Evolutionary conservation across 2,329 filamentous ascomycete species (phyloP).

Genomic region (Epichloe bromicola): DNA sequence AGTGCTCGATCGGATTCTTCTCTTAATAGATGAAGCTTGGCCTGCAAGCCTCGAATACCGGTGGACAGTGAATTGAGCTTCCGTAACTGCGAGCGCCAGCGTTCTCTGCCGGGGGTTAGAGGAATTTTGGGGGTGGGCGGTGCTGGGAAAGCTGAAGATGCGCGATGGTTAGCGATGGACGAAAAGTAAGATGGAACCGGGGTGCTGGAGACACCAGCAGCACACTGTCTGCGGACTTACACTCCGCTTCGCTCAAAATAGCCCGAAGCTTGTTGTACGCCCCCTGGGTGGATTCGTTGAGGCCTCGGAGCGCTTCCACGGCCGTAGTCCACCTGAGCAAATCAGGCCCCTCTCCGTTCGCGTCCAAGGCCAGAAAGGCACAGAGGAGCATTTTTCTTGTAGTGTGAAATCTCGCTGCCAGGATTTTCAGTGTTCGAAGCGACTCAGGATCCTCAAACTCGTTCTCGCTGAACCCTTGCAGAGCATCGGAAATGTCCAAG

Average conservation of each 20-base stretch:
- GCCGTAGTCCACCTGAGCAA: slow-evolving; percentile 67
- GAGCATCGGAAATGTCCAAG: slow-evolving; percentile 58
- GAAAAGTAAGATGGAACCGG: neutral
- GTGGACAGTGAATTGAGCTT: slow-evolving; percentile 82
- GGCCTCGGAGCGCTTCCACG: slow-evolving; percentile 56
- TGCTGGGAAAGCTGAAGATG: slow-evolving; percentile 33
- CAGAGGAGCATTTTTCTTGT: slow-evolving; percentile 78
- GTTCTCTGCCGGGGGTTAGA: slow-evolving; percentile 63
- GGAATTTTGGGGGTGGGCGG: slow-evolving; percentile 45
- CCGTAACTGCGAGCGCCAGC: slow-evolving; percentile 73
- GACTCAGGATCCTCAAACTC: slow-evolving; percentile 66
- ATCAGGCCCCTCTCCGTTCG: slow-evolving; percentile 64
- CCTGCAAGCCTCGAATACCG: slow-evolving; percentile 81
- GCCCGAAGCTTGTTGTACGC: slow-evolving; percentile 53
- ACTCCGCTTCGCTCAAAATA: slow-evolving; percentile 68
- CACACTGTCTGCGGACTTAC: slow-evolving; percentile 31
- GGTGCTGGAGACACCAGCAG: neutral
- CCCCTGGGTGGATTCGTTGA: slow-evolving; percentile 46
- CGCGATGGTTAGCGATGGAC: neutral
- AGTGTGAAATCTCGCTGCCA: slow-evolving; percentile 68
- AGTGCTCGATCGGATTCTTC: slow-evolving; percentile 77
- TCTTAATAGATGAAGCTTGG: slow-evolving; percentile 81
- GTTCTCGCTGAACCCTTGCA: slow-evolving; percentile 49
- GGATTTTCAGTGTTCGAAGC: slow-evolving; percentile 66
- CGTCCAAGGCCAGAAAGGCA: slow-evolving; percentile 76